Evolutionary conservation across 495 filamentous ascomycete genomes (phyloP).

Genomic region (Terfezia claveryi): DNA sequence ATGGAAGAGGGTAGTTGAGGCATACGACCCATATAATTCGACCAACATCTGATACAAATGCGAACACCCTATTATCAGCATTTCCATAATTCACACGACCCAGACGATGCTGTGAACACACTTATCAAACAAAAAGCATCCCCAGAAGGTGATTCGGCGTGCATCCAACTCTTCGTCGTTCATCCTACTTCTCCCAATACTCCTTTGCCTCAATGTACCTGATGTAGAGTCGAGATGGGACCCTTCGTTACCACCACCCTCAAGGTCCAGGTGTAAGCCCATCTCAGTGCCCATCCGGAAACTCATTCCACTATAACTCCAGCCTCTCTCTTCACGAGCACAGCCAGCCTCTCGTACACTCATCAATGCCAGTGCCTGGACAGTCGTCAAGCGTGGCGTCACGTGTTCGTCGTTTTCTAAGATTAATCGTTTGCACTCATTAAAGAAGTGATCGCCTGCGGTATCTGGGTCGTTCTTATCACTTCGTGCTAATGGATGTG

Average conservation of each 20-base stretch:
- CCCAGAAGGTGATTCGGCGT: conserved; percentile 84
- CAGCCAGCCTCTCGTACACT: conserved; percentile 92
- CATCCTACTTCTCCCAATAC: conserved; percentile 27
- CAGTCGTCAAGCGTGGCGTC: conserved; percentile 72
- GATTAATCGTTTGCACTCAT: conserved; percentile 76
- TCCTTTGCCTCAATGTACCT: not conserved
- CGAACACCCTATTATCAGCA: not conserved
- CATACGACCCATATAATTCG: conserved; percentile 84
- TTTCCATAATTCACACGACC: not conserved
- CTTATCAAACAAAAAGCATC: conserved; percentile 96
- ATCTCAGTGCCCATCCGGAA: conserved; percentile 97
- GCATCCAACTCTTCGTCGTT: conserved; percentile 75
- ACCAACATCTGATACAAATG: conserved; percentile 51
- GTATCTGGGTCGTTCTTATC: conserved; percentile 53
- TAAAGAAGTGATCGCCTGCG: conserved; percentile 91
- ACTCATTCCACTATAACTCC: conserved; percentile 96
- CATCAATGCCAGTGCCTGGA: conserved; percentile 89
- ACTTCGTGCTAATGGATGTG: conserved; percentile 43
- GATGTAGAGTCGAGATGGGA: not conserved
- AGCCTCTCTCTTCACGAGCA: conserved; percentile 82
- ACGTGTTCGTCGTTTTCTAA: conserved; percentile 85
- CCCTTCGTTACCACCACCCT: conserved; percentile 8
- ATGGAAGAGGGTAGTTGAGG: conserved; percentile 63
- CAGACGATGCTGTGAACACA: conserved; percentile 15
- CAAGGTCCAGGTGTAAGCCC: conserved; percentile 61